A percentile compares a stretch with the other conserved stretches of the same genome.
These are phyloP conservation scores for Magnolia changhungtana DNA, from an alignment of 164 flowering plant genomes.

Conservation along the genomic window DNA sequence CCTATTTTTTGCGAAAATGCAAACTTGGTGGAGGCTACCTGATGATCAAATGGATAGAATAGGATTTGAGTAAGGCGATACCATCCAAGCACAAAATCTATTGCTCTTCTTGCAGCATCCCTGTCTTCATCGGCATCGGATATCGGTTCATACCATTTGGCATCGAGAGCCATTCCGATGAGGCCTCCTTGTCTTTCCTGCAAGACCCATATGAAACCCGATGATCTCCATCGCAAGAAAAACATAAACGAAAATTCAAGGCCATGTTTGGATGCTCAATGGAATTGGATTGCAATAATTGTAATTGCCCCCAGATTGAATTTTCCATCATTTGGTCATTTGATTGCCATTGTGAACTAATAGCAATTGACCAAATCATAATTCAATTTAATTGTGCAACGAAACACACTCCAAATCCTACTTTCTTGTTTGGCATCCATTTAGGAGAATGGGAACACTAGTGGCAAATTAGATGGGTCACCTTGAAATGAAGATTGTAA, in stretches of 20 bases:
- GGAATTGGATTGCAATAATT: too few species aligned
- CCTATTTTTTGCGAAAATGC: too few species aligned
- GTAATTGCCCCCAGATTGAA: not conserved
- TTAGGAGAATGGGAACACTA: too few species aligned
- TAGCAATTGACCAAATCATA: too few species aligned
- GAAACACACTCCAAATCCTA: not conserved
- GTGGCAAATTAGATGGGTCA: constrained; percentile 10
- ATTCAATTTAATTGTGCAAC: too few species aligned
- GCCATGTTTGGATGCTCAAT: not conserved
- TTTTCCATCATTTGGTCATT: not conserved
- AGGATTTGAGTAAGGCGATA: constrained; percentile 18
- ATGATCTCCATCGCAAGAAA: not conserved
- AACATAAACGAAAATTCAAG: not conserved
- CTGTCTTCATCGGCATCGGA: constrained; percentile 58
- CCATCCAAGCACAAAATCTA: constrained; percentile 85
- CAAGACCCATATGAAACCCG: not conserved
- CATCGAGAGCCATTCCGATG: constrained; percentile 79
- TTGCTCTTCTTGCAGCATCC: constrained; percentile 78
- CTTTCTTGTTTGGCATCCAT: too few species aligned
- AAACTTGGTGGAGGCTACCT: too few species aligned
- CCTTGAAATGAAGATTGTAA: constrained; percentile 75
- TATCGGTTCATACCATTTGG: constrained; percentile 83
- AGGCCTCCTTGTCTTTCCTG: constrained; percentile 66
- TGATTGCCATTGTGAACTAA: too few species aligned
- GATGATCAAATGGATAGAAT: too few species aligned